Evolutionary conservation across 768 basidiomycete genomes (phyloP).

Genomic region (Collybia sordida): DNA sequence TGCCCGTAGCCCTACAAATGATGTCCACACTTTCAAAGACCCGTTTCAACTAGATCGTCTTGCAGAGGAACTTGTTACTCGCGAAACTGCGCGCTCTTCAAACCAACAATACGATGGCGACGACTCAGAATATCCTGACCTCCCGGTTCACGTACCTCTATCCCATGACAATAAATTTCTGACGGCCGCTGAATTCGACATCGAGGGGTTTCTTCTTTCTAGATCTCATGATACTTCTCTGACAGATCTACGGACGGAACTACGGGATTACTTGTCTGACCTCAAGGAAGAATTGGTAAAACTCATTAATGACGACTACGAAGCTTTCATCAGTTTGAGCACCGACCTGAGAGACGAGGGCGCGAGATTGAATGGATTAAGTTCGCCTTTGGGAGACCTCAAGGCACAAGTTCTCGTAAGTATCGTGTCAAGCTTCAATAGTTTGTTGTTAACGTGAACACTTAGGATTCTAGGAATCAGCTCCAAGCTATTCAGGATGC

Average conservation of each 20-base stretch:
- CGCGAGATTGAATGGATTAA: constrained; percentile 63
- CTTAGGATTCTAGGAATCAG: constrained; percentile 60
- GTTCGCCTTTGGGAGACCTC: constrained; percentile 63
- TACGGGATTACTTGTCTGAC: constrained; percentile 79
- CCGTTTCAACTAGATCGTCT: constrained; percentile 70
- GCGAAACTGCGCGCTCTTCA: constrained; percentile 38
- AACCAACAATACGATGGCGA: constrained; percentile 12
- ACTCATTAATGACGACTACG: constrained; percentile 97
- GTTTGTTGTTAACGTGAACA: not conserved
- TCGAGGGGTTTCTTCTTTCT: constrained; percentile 86
- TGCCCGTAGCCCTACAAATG: constrained; percentile 3
- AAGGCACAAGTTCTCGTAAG: constrained; percentile 69
- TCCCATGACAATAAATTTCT: constrained; percentile 80
- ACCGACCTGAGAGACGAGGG: constrained; percentile 90
- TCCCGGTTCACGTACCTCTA: constrained; percentile 69
- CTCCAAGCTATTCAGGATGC: constrained; percentile 68
- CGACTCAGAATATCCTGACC: constrained; percentile 33
- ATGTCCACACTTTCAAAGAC: constrained; percentile 32
- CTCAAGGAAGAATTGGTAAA: constrained; percentile 93
- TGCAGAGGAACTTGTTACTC: constrained; percentile 65
- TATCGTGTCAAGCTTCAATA: constrained; percentile 6
- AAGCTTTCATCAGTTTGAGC: constrained; percentile 94
- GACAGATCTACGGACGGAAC: constrained; percentile 82
- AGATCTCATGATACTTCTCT: constrained; percentile 76
- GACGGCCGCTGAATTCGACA: constrained; percentile 65